These are phyloP conservation scores for Claviceps sp. DNA, from an alignment of 2,329 filamentous ascomycete genomes.

Conservation along the genomic window DNA sequence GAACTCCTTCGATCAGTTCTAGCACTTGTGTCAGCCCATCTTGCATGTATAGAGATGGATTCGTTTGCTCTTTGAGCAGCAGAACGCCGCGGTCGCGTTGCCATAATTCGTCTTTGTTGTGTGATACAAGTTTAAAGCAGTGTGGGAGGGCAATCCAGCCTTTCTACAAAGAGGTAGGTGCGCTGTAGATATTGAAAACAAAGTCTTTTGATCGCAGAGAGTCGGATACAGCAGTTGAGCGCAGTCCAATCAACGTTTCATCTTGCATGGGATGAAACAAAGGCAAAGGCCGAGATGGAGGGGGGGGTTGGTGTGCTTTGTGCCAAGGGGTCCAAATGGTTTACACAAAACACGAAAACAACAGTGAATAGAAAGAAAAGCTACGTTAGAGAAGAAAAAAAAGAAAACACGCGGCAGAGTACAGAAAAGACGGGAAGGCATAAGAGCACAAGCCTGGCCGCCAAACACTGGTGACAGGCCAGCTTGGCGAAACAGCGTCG, in stretches of 20 bases:
- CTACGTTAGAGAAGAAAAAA: background rate
- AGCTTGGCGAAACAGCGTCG: background rate
- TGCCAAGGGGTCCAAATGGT: background rate
- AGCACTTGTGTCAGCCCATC: conserved; percentile 27
- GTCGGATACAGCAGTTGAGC: background rate
- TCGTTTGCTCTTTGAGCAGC: conserved; percentile 29
- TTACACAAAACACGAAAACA: background rate
- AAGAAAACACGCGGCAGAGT: background rate
- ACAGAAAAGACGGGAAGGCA: background rate
- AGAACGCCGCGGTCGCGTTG: conserved; percentile 33
- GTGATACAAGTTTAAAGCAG: background rate
- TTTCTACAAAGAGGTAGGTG: background rate
- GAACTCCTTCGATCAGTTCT: conserved; percentile 20
- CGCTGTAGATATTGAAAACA: background rate
- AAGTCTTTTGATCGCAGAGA: background rate
- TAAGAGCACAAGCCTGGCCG: background rate
- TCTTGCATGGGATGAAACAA: background rate
- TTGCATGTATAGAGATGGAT: conserved; percentile 28
- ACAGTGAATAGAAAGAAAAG: background rate
- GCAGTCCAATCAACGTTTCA: background rate
- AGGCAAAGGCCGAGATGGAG: background rate
- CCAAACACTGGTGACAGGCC: background rate
- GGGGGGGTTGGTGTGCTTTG: background rate
- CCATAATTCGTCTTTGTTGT: conserved; percentile 21
- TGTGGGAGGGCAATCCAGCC: background rate